Percentiles rank a stretch among this genome's conserved stretches.
Conservation (phyloP, 2,329 filamentous ascomycete species). For the Neoascochyta sp. region DNA sequence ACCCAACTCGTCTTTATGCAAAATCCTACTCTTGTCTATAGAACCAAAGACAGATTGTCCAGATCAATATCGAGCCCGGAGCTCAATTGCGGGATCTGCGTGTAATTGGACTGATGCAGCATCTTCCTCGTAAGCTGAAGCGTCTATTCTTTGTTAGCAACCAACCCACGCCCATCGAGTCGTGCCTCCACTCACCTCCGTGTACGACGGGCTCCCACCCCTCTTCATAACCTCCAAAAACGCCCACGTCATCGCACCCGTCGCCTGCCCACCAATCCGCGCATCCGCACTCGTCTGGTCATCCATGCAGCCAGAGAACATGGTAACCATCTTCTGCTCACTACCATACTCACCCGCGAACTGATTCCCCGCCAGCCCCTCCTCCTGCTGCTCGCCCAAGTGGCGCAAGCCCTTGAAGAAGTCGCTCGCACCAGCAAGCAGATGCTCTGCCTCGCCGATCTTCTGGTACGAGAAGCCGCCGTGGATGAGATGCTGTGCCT, state of each 20-base stretch:
- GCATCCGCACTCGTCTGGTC: constrained; percentile 52
- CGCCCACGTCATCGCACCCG: constrained; percentile 49
- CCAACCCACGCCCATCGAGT: background rate
- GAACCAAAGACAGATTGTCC: constrained; percentile 30
- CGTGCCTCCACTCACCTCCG: constrained; percentile 30
- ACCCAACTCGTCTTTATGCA: too few relatives aligned
- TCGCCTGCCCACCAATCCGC: constrained; percentile 43
- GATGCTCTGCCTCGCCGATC: constrained; percentile 49
- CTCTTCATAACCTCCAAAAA: constrained; percentile 45
- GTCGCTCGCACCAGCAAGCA: constrained; percentile 52
- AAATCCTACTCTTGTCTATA: too few relatives aligned
- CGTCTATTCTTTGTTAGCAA: constrained; percentile 15
- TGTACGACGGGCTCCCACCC: constrained; percentile 38
- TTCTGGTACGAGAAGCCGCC: constrained; percentile 51
- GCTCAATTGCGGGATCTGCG: constrained; percentile 45
- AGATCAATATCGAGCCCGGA: constrained; percentile 43
- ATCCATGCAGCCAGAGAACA: constrained; percentile 51
- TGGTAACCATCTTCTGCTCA: constrained; percentile 49
- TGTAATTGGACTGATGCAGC: constrained; percentile 41
- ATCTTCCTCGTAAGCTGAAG: constrained; percentile 40
- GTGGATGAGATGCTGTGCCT: constrained; percentile 49
- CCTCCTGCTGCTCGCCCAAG: constrained; percentile 43
- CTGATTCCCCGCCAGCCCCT: constrained; percentile 36
- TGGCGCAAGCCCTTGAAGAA: constrained; percentile 55
- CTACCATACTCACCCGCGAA: constrained; percentile 45